Evolutionary conservation across 257 asterid species (phyloP), one percentile per base, ranked within the genome.

Genomic region (Solanum sitiens): DNA sequence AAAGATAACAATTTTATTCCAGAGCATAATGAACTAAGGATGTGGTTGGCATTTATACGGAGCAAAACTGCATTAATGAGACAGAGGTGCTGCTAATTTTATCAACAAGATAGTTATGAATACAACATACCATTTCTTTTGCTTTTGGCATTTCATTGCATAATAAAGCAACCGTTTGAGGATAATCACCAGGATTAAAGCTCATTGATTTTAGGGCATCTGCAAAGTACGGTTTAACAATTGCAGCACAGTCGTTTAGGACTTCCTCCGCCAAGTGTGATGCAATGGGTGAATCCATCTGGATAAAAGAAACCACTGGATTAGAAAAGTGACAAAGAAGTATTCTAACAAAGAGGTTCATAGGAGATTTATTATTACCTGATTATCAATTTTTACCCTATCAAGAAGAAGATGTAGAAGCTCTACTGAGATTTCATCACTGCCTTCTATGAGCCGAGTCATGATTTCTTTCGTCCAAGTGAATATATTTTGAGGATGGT

Each of bases 231-330:
- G 74, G 72, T 87, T 79, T 91, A 67, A 94, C 90, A 86, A 83
- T 92, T 86, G 89, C 63, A 44, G 92, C 91, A 89, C 93, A 89
- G 33, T 91, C 91, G 87, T 90, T 90, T 23, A 94, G 63, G 88
- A 94, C 94, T 21, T 87, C 87, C 87, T 84, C 90, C 88, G 93
- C 97, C 92, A 94, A 86, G 68, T 91, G 88, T 92, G 94, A 94
- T 21, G 97, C 90, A 71, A 90, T 11, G 84, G 91, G 93, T 1
- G 93, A 91, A 71, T 84, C 35, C 65, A 59, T 87, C 97, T 94
- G 93, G 73, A 90, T 71, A 88, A 89, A 86, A 82, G 87, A 90
- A 61, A 39, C 61, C 20, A 33, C 37, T 30, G 47, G 83, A 80
- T 47, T 13, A 89, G 39, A 5, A 37, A 37, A 37, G 39, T 82